phyloP scores from a whole-genome alignment of 495 filamentous ascomycete species.

The Trichoderma parareesei region DNA sequence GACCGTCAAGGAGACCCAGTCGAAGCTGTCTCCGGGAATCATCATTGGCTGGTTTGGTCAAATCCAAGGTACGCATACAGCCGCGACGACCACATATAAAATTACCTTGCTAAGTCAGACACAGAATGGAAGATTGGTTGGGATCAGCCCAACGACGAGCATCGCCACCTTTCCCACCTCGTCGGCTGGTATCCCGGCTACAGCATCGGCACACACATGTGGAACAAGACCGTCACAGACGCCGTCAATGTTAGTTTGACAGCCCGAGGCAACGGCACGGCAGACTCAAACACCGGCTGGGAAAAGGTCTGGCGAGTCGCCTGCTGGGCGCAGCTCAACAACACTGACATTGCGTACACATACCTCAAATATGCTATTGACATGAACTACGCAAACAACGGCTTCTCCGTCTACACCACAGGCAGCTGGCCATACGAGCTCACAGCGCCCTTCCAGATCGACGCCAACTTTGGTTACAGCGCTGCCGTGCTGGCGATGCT shows the following conservation, averaged over 20 bases:
- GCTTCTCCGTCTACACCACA: slow-evolving; percentile 35
- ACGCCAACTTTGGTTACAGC: slow-evolving; percentile 46
- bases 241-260: slow-evolving; percentile 35
- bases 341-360: slow-evolving; percentile 31
- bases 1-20: not conserved
- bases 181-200: slow-evolving; percentile 48
- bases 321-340: slow-evolving; percentile 44
- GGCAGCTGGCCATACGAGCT: not conserved
- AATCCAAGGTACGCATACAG: not conserved
- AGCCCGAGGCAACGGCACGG: slow-evolving; percentile 19
- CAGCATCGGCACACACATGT: slow-evolving; percentile 22
- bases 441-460: slow-evolving; percentile 40
- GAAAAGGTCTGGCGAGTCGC: slow-evolving; percentile 48
- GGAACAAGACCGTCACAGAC: slow-evolving; percentile 26
- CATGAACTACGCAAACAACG: slow-evolving; percentile 43
- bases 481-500: slow-evolving; percentile 41
- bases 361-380: slow-evolving; percentile 27
- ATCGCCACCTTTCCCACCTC: slow-evolving; percentile 46
- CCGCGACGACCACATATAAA: not conserved
- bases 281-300: slow-evolving; percentile 46
- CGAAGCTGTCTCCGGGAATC: not conserved
- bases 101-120: not conserved
- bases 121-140: slow-evolving; percentile 43
- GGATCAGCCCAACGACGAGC: slow-evolving; percentile 33
- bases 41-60: slow-evolving; percentile 14